Percentiles rank a stretch among this genome's conserved stretches.
Evolutionary conservation across 1,284 basidiomycete genomes (phyloP).

Genomic region (Sanghuangporus baumii): DNA sequence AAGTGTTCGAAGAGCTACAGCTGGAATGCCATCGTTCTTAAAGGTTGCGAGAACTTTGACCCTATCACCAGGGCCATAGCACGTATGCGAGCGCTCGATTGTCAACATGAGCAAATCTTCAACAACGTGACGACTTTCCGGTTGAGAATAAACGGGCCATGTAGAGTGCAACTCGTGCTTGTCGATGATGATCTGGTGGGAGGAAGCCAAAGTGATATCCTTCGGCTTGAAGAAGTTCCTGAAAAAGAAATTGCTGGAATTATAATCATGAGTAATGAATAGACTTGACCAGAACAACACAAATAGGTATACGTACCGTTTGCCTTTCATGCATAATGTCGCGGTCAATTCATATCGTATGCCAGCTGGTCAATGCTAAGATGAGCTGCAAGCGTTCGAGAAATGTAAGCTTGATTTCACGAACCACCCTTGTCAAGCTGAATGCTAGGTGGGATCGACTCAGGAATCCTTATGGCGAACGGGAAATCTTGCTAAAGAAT

Average conservation of each 20-base stretch:
- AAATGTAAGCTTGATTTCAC: slow-evolving; percentile 18
- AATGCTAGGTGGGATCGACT: slow-evolving; percentile 77
- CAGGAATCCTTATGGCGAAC: slow-evolving; percentile 81
- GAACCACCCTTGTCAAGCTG: slow-evolving; percentile 65
- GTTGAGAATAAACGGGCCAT: slow-evolving; percentile 82
- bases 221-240: slow-evolving; percentile 68
- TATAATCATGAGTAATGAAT: background rate
- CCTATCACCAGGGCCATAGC: slow-evolving; percentile 81
- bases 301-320: slow-evolving; percentile 46
- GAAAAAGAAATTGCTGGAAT: slow-evolving; percentile 29
- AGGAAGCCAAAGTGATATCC: slow-evolving; percentile 53
- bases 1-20: slow-evolving; percentile 68
- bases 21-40: slow-evolving; percentile 60
- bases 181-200: slow-evolving; percentile 71
- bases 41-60: slow-evolving; percentile 66
- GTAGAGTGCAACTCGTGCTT: slow-evolving; percentile 87
- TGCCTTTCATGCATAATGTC: slow-evolving; percentile 75
- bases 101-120: slow-evolving; percentile 67
- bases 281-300: background rate
- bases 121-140: slow-evolving; percentile 61
- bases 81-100: slow-evolving; percentile 69
- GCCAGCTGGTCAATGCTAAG: slow-evolving; percentile 43
- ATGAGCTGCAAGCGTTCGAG: background rate
- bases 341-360: slow-evolving; percentile 84
- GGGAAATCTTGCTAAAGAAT: slow-evolving; percentile 59